Base-by-base conservation (phyloP, 225 moss, liverwort and hornwort genomes). In the Physcomitrellopsis africana region DNA sequence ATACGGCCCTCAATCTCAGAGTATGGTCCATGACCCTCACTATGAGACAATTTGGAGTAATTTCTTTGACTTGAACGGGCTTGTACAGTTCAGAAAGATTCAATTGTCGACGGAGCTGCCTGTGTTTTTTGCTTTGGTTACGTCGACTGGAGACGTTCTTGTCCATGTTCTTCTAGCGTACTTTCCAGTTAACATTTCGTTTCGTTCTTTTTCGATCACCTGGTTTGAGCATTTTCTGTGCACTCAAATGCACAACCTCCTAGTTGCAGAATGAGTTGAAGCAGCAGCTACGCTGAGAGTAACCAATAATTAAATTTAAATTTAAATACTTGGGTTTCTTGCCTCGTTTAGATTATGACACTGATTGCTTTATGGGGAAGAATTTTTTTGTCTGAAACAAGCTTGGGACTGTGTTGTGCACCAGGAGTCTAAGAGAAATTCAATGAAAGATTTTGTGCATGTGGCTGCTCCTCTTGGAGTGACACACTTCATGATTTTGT, bases 391-490 rank as follows among this genome's bases (percentile, higher is more conserved):
- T n/a, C 37, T 20, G 13, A 75, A 27, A 26, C 1, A 20, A 8
- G 32, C 2, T 72, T 48, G 65, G 55, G 53, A 24, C 63, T 77
- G 65, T 18, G 17, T 73, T 47, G 1, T 58, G 9, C 26, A 64
- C 22, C 86, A 92, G 94, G 91, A 91, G 63, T 88, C 91, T 1
- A 89, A 79, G 32, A 84, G 86, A 76, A 99, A 99, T 81, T 82
- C 88, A 16, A 68, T 99, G 75, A 93, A 93, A 75, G 99, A 99
- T 81, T 99, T 99, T 70, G 95, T 99, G 72, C 95, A 99, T 57
- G 99, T 99, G 43, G 95, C 99, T 41, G 89, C 93, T 17, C 95
- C 99, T 63, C 91, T 99, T 7, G 99, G 99, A 75, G 99, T 99
- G 73, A 93, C 95, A 18, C 99, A 99, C 81, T 99, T 99, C 56